Percentiles rank a stretch among this genome's conserved stretches.
These are phyloP conservation scores for Apodospora peruviana DNA, from an alignment of 495 filamentous ascomycete genomes.

Conservation along the genomic window DNA sequence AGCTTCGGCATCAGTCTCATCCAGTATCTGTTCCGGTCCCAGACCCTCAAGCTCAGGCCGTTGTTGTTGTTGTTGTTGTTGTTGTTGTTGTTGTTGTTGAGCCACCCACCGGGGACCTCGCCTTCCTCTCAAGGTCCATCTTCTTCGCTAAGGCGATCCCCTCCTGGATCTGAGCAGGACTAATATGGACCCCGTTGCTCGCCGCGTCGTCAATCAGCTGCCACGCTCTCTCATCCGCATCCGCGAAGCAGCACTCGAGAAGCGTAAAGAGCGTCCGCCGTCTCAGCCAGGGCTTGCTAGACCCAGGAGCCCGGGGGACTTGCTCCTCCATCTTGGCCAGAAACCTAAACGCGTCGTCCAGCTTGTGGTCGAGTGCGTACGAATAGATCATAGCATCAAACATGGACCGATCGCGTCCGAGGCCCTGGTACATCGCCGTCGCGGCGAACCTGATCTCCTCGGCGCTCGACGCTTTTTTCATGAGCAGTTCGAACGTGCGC, in stretches of 20 bases:
- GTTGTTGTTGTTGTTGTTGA: too few species aligned
- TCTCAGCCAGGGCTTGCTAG: conserved; percentile 29
- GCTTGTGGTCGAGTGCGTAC: conserved; percentile 48
- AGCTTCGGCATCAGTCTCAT: too few species aligned
- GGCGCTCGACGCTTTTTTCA: conserved; percentile 55
- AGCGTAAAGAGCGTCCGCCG: conserved; percentile 29
- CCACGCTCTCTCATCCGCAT: conserved; percentile 40
- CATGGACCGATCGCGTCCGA: conserved; percentile 54
- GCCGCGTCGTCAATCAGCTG: conserved; percentile 30
- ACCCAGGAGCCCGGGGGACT: neutral
- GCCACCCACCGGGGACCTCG: too few species aligned
- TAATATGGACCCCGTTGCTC: neutral
- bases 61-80: too few species aligned
- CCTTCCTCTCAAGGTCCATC: neutral
- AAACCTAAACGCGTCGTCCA: conserved; percentile 55
- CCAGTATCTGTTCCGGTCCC: too few species aligned
- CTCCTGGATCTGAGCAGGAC: neutral
- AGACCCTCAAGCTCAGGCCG: too few species aligned
- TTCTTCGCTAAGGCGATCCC: neutral
- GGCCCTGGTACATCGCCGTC: conserved; percentile 62
- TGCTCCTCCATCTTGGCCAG: conserved; percentile 43
- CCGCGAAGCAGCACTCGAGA: conserved; percentile 34
- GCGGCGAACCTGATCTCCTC: conserved; percentile 62
- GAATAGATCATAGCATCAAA: conserved; percentile 67
- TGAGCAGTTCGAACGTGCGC: conserved; percentile 60